These are phyloP conservation scores for Trichopus zeylanicus DNA, from an alignment of 116 monocot species.

Conservation along the genomic window DNA sequence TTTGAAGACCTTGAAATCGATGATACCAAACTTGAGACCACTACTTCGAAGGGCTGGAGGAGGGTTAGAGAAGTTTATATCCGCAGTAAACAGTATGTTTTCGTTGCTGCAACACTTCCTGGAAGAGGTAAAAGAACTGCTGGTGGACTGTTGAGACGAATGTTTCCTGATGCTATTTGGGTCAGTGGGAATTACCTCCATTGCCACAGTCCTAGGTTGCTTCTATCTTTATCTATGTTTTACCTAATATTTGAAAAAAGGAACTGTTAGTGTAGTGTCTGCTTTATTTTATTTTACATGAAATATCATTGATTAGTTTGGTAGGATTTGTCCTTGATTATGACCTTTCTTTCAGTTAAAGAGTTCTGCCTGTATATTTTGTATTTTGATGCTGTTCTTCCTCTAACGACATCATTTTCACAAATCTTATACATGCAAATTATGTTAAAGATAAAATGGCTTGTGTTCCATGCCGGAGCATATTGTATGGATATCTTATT, in stretches of 20 bases:
- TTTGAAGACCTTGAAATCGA: constrained; percentile 13
- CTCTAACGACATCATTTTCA: no score
- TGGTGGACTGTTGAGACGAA: constrained; percentile 78
- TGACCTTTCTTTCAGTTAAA: no score
- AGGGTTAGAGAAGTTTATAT: constrained; percentile 77
- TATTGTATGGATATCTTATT: no score
- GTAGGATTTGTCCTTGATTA: no score
- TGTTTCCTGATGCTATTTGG: constrained; percentile 94
- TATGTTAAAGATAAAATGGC: no score
- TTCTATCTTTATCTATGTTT: background rate
- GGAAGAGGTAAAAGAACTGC: constrained; percentile 90
- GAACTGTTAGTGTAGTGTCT: background rate
- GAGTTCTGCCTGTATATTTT: no score
- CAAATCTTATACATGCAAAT: no score
- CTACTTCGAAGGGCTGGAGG: constrained; percentile 54
- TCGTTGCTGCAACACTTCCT: constrained; percentile 97
- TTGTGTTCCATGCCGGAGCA: no score
- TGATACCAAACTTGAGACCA: constrained; percentile 6
- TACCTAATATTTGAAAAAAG: no score
- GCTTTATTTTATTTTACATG: background rate
- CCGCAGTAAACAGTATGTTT: constrained; percentile 95
- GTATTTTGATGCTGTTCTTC: no score
- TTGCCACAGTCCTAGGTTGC: constrained; percentile 83
- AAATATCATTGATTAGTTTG: no score
- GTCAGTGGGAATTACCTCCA: constrained; percentile 90